Evolutionary conservation across 805 yeast genomes (phyloP).

Genomic region (Alloascoidea africana): DNA sequence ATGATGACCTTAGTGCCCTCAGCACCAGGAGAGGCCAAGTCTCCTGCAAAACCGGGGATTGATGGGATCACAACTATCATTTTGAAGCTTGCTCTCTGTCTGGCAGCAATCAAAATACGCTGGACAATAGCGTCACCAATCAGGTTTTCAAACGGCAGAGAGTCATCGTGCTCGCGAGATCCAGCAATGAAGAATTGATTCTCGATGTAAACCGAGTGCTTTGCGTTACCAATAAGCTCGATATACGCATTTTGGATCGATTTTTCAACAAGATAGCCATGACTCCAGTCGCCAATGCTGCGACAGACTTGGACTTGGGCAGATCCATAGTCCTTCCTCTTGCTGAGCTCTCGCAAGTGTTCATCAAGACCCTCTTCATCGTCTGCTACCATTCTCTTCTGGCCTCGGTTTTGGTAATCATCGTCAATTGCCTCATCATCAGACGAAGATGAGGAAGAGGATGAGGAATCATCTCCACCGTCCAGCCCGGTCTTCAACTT

Average conservation of each 20-base stretch:
- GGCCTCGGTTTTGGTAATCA: not conserved
- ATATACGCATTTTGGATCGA: conserved; percentile 7
- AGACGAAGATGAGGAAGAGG: not conserved
- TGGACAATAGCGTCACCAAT: conserved; percentile 5
- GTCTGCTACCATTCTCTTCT: not conserved
- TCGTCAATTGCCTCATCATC: conserved; percentile 2
- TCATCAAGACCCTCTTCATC: not conserved
- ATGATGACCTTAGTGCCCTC: conserved; percentile 6
- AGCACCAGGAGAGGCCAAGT: conserved; percentile 3
- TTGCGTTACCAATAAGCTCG: conserved; percentile 12
- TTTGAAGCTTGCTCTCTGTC: conserved; percentile 3
- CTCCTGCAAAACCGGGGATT: conserved; percentile 7
- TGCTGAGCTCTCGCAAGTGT: not conserved
- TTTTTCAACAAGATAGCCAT: conserved; percentile 5
- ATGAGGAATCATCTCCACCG: not conserved
- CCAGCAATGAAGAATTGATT: conserved; percentile 18
- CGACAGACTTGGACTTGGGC: conserved; percentile 4
- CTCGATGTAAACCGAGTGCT: conserved; percentile 25
- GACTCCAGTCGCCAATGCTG: conserved; percentile 6
- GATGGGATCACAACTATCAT: conserved; percentile 5
- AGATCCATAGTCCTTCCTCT: conserved; percentile 3
- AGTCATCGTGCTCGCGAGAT: conserved; percentile 5
- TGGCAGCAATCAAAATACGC: conserved; percentile 4
- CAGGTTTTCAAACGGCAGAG: conserved; percentile 4
- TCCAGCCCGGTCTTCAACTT: not conserved